Percentiles rank a stretch among this genome's conserved stretches.
Conservation (phyloP, 345 rosid species). For the Heritiera fomes region DNA sequence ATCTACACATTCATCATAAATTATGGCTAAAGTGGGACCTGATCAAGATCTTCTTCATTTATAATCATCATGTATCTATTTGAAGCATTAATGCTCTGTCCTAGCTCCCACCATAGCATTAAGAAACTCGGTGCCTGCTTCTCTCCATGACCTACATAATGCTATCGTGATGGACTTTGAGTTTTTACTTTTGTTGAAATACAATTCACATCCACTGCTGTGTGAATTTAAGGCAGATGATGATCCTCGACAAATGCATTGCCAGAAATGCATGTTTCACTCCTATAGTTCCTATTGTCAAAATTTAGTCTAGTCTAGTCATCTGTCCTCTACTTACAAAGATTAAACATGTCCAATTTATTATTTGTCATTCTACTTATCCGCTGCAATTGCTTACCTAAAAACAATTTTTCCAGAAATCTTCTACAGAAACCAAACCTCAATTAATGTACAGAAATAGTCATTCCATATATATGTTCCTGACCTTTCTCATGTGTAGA, state of each 20-base stretch:
- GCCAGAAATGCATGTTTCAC: not conserved
- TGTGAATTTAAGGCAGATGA: constrained; percentile 27
- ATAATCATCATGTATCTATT: not conserved
- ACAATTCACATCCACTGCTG: constrained; percentile 14
- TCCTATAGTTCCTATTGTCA: not conserved
- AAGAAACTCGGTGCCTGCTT: not conserved
- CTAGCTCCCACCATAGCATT: constrained; percentile 1
- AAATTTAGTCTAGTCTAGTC: not conserved
- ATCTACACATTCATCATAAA: constrained; percentile 7
- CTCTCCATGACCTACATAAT: constrained; percentile 6
- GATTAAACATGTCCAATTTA: not conserved
- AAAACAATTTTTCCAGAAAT: not conserved
- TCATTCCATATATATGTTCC: not conserved
- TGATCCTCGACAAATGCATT: not conserved
- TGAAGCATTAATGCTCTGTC: not conserved
- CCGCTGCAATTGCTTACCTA: constrained; percentile 2
- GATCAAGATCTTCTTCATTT: not conserved
- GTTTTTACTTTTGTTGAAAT: constrained; percentile 12
- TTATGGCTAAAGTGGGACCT: constrained; percentile 19
- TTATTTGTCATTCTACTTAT: not conserved
- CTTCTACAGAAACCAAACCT: not conserved
- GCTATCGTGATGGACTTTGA: constrained; percentile 1
- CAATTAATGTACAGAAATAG: not conserved
- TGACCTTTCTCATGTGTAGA: not conserved
- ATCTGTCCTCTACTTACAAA: not conserved